Evolutionary conservation across 1,284 basidiomycete species (phyloP).

Genomic region (Cutaneotrichosporon sp.): DNA sequence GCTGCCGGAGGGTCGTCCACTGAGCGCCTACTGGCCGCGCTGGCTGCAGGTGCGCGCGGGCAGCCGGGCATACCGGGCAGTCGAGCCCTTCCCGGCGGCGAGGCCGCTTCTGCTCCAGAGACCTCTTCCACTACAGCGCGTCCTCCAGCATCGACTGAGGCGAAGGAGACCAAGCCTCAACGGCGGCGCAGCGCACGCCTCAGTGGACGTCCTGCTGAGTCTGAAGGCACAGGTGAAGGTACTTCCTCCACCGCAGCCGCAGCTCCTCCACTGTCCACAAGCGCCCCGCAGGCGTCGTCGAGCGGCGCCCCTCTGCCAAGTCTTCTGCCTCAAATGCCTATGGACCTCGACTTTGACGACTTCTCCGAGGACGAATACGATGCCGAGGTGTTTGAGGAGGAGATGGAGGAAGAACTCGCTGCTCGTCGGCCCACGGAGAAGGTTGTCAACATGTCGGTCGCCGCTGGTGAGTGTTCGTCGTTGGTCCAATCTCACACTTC

Average conservation of each 20-base stretch:
- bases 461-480: conserved; percentile 41
- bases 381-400: conserved; percentile 59
- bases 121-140: neutral
- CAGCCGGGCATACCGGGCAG: conserved; percentile 25
- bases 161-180: conserved; percentile 28
- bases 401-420: conserved; percentile 60
- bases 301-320: neutral
- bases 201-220: conserved; percentile 62
- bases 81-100: neutral
- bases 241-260: conserved; percentile 11
- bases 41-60: conserved; percentile 41
- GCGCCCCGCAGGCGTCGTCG: conserved; percentile 4
- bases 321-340: conserved; percentile 38
- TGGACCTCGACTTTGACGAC: conserved; percentile 55
- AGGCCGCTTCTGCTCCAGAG: neutral
- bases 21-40: conserved; percentile 61
- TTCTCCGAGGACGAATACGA: conserved; percentile 74
- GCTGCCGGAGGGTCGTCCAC: conserved; percentile 23
- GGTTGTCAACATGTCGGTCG: conserved; percentile 80
- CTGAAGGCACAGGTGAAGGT: neutral
- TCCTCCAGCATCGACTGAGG: neutral
- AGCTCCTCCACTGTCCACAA: neutral
- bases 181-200: conserved; percentile 80
- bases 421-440: conserved; percentile 61
- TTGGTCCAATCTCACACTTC: conserved; percentile 38